Base-by-base conservation (phyloP, 2,329 filamentous ascomycete genomes). In the Ascochyta pisi region DNA sequence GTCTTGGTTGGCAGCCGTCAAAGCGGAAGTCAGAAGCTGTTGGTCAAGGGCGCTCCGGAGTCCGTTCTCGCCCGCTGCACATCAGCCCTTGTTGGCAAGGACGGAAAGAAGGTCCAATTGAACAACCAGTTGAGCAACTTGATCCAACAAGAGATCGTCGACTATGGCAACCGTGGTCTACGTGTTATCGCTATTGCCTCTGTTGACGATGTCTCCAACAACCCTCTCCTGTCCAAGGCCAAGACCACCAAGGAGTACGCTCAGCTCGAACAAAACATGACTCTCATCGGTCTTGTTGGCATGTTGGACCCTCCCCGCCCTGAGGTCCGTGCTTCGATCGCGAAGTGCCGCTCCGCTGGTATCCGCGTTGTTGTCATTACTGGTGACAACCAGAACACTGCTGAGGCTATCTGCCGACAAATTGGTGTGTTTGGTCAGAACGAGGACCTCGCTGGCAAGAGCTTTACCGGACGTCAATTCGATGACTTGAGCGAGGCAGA, bases 361-460 rank as follows among this genome's bases (percentile, higher is more conserved):
- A 98, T 99, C 68, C 90, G 95, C 59, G 92, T 99, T 45, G 92
- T 99, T 66, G 95, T 99, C 63, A 97, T 99, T 77, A 99, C 95
- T 50, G 95, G 95, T 71, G 95, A 99, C 79, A 99, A 96, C 80
- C 92, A 90, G 74, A 96, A 96, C 80, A 99, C 95, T 3, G 95
- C 95, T 8, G 95, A 99, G 81, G 94, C 92, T 59, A 97, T 99
- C 73, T 99, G 95, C 81, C 90, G 94, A 69, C 90, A 96, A 76
- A 99, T 99, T 74, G 95, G 95, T 59, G 88, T 99, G 48, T 99
- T 99, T 76, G 89, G 87, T 15, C 79, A 84, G 63, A 79, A 89
- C 58, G 94, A 98, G 76, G 85, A 97, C 71, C 84, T 98, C 24
- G 86, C 82, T 39, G 93, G 93, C 69, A 98, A 97, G 84, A 97